Base-by-base conservation (phyloP, 108 stramenopile genomes). In the Nitzschia palea region DNA sequence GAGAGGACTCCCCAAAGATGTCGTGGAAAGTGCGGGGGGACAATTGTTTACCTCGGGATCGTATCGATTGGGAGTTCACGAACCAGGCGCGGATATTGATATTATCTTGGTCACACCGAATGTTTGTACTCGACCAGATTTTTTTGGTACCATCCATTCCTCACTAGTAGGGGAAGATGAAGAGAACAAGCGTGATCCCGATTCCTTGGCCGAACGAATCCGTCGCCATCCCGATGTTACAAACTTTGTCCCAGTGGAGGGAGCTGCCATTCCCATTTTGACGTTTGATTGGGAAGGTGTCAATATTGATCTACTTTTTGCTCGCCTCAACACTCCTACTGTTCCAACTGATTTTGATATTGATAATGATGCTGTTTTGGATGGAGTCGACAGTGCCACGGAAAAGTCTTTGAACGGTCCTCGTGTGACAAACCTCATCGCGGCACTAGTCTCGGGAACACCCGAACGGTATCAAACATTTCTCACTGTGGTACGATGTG, bases 261-360 rank as follows among this genome's bases (percentile, higher is more conserved):
- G 75, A 31, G 97, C 97, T 1, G 93, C 92, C 15, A 96, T 97
- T 34, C 99, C 99, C 20, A 95, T 99, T 73, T 80, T 98, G 44
- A 97, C 96, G n/a, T 97, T 99, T 70, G 96, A 96, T 77, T 96
- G 94, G 85, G 92, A 95, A 65, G 97, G 94, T 15, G 85, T 99
- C 45, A 94, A 97, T 68, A 96, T 99, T 57, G 99, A 99, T 81
- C 71, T 99, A 32, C 80, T 97, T 1, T 98, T 98, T 71, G 97
- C 96, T 5, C 73, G 91, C n/a, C 56, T 98, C 25, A 90, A 94
- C 59, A 53, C 86, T 3, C 74, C 80, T 1, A 71, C 80, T 26
- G 96, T 98, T 0, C 96, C 96, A 0, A 29, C 80, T 20, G 76
- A 78, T 35, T 83, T 99, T 60, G 97, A 98, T 70, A 95, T 99